These are phyloP conservation scores for Didymella pomorum DNA, from an alignment of 2,329 filamentous ascomycete species.

Conservation along the genomic window DNA sequence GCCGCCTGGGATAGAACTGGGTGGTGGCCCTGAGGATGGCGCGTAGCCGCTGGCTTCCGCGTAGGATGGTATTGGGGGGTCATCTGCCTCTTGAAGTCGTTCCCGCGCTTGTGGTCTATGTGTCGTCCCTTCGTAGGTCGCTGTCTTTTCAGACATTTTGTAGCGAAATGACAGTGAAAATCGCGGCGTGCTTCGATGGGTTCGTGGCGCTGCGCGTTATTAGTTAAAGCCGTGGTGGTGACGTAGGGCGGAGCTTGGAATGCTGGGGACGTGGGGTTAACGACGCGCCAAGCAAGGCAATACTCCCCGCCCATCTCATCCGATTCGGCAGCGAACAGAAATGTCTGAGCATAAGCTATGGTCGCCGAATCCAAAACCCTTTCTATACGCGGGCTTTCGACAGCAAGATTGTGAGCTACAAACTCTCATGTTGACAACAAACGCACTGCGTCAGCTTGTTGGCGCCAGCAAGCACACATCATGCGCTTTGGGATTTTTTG, in stretches of 20 bases:
- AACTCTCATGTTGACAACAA: not conserved
- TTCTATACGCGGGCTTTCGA: not conserved
- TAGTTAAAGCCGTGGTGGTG: constrained; percentile 7
- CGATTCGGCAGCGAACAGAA: constrained; percentile 5
- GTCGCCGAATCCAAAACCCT: not conserved
- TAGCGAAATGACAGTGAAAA: not conserved
- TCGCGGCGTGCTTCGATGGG: not conserved
- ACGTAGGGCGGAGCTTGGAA: constrained; percentile 15
- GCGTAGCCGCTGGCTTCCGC: constrained; percentile 20
- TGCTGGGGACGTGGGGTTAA: constrained; percentile 15
- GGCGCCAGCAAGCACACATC: constrained; percentile 14
- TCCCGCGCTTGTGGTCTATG: constrained; percentile 13
- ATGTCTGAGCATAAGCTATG: not conserved
- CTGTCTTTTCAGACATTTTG: constrained; percentile 18
- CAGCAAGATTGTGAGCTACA: not conserved
- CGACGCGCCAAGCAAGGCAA: constrained; percentile 5
- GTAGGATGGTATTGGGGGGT: constrained; percentile 18
- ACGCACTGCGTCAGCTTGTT: not conserved
- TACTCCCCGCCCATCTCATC: constrained; percentile 8
- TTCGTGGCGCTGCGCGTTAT: constrained; percentile 1
- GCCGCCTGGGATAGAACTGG: not conserved
- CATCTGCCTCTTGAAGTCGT: constrained; percentile 14
- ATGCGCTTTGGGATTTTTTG: constrained; percentile 10
- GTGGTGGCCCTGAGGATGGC: constrained; percentile 14
- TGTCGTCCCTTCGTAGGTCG: constrained; percentile 16